Evolutionary conservation across 2,329 filamentous ascomycete genomes (phyloP), one percentile per base, ranked within the genome.

Genomic region (Capronia epimyces): DNA sequence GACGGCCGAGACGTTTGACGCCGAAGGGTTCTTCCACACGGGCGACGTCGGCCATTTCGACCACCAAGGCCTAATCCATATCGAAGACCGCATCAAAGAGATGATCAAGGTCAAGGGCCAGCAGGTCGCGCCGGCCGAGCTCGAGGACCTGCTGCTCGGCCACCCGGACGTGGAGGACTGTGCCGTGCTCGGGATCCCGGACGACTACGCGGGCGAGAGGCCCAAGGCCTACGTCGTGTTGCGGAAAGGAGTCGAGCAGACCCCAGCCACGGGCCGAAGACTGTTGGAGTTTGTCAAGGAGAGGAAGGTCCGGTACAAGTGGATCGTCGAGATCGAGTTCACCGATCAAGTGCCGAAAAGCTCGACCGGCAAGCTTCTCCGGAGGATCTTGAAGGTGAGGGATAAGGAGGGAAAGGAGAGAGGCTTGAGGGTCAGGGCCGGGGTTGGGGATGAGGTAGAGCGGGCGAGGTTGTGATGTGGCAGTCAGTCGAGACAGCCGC

Each of bases 201-300:
- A 79, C 84, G 47, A 76, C 80, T 62, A 66, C 71, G 44, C 84
- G 82, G 51, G 76, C 75, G 53, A 86, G 61, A 74, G 80, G 21
- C 83, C 82, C 55, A 75, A 75, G 21, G 67, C 94, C 31, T 72
- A 70, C 32, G 71, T 95, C 62, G 90, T 89, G 66, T 93, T 95
- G 70, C 93, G 90, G 77, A 87, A 94, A 65, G 89, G 89, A 64
- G 89, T 59, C 12, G 48, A 39, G 10, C 37, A 47, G 20, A 53
- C 49, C 3, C 43, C 87, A 70, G 82, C 89, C 63, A 82, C 93
- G 75, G 79, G 81, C 15, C 76, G 93, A 37, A 27, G 31, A 27
- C 40, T 62, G 49, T 40, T 60, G 50, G 49, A 57, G 42, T 62
- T 54, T 36, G 55, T 61, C 45, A 58, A 52, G 44, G 51, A 58